A percentile compares a stretch with the other conserved stretches of the same genome.
phyloP scores from a whole-genome alignment of 2,329 filamentous ascomycete species.

The Arthrinium puccinioides region DNA sequence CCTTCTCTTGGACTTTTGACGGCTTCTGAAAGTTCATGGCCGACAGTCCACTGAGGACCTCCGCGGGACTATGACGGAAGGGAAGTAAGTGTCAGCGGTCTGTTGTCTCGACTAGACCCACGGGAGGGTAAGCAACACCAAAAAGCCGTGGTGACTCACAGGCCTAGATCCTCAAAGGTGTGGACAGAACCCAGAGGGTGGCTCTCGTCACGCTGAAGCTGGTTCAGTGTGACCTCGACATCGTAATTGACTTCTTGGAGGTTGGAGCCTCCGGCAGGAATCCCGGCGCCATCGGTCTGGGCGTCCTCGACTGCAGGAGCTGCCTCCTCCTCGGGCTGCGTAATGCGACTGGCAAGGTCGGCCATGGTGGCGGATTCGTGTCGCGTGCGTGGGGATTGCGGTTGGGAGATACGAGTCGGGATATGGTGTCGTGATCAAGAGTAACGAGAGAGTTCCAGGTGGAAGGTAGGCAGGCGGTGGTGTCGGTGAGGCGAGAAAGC shows the following conservation, averaged over 20 bases:
- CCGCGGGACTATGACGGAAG: constrained; percentile 9
- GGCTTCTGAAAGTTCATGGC: constrained; percentile 87
- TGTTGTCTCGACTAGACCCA: too few relatives aligned
- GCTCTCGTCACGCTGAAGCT: constrained; percentile 77
- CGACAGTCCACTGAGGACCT: constrained; percentile 65
- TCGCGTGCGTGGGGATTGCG: too few relatives aligned
- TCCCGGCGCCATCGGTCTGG: constrained; percentile 28
- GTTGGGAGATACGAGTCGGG: too few relatives aligned
- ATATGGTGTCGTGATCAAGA: too few relatives aligned
- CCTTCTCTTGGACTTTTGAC: constrained; percentile 95
- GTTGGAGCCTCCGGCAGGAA: constrained; percentile 38
- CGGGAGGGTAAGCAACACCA: too few relatives aligned
- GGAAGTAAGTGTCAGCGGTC: constrained; percentile 4
- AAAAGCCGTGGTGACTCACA: too few relatives aligned
- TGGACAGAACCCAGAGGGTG: constrained; percentile 83
- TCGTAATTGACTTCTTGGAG: constrained; percentile 71
- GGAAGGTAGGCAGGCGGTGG: too few relatives aligned
- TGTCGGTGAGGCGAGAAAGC: too few relatives aligned
- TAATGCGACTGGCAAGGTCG: constrained; percentile 45
- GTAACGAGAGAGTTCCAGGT: too few relatives aligned
- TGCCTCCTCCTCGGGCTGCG: constrained; percentile 27
- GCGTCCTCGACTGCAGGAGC: constrained; percentile 20
- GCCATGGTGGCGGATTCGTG: constrained; percentile 37
- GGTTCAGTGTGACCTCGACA: constrained; percentile 87
- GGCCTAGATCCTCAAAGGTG: constrained; percentile 75